Conservation (phyloP, 2,329 filamentous ascomycete species). For the Truncatella angustata region DNA sequence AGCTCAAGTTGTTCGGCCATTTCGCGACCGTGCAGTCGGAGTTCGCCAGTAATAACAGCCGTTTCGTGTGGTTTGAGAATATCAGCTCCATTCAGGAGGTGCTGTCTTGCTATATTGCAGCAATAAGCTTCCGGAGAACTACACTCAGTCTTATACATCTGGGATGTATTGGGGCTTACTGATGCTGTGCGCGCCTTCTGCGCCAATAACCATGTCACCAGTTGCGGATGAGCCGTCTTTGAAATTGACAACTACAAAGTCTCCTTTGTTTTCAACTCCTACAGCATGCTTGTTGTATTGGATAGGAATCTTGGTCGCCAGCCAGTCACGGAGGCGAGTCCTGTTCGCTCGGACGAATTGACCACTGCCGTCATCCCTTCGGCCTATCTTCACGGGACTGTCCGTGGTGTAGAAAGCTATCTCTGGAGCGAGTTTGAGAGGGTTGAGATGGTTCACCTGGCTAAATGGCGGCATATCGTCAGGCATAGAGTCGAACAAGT, state of each 20-base stretch:
- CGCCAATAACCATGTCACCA: slow-evolving; percentile 25
- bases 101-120: slow-evolving; percentile 14
- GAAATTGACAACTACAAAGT: slow-evolving; percentile 20
- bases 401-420: neutral
- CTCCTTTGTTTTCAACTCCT: slow-evolving; percentile 15
- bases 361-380: neutral
- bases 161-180: neutral
- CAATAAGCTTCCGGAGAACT: too few species aligned
- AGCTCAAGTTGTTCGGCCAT: slow-evolving; percentile 23
- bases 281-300: slow-evolving; percentile 21
- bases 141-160: neutral
- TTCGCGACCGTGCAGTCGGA: slow-evolving; percentile 17
- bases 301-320: slow-evolving; percentile 22
- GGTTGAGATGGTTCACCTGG: neutral
- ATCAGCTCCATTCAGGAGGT: neutral
- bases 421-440: neutral
- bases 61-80: neutral
- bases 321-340: slow-evolving; percentile 21
- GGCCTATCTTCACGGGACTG: neutral
- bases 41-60: slow-evolving; percentile 17
- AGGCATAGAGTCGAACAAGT: neutral
- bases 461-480: neutral
- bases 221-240: slow-evolving; percentile 21
- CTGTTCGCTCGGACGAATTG: slow-evolving; percentile 18
- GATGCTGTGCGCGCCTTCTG: slow-evolving; percentile 24